Base-by-base conservation (phyloP, 352 stramenopile genomes). In the Phytophthora cryptogea region DNA sequence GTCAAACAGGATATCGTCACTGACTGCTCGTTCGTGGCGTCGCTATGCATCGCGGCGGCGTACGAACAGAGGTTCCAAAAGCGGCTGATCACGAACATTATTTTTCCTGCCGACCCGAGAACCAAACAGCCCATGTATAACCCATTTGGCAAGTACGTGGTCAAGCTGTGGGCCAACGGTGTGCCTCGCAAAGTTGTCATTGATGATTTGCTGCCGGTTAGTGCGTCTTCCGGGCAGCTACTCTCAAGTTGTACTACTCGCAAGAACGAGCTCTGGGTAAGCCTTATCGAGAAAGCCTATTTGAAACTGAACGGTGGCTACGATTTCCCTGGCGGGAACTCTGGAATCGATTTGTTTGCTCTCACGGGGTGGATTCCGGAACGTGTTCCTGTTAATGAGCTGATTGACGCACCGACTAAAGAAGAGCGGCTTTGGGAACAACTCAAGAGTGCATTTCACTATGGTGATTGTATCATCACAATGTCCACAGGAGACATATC, bases 351-450 rank as follows among this genome's bases (percentile, higher is more conserved):
- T 76, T 72, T 99, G 17, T 99, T 98, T 77, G 94, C 92, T n/a
- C 79, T 99, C 13, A 99, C 97, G 0, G 97, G 97, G 5, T 99
- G 97, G 97, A 98, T 99, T 46, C 97, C 97, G 0, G 97, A 99
- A 74, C 79, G 89, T 27, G 83, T 99, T 23, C 79, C 86, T 39
- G 63, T 89, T 20, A 68, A 67, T 2, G 74, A 87, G 40, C 37
- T 91, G 0, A 37, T 68, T 17, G 97, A 99, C 68, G 78, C 97
- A 33, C 71, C 84, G 30, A 93, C 92, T 62, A 95, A 88, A 27
- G 97, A 99, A 67, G 95, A 98, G 60, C 72, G 99, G 8, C 72
- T 99, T 14, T 98, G 97, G 85, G 80, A 96, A 45, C 86, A 97
- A 43, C 72, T 99, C 10, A 89, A 96, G 35, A 94, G 84, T 44